Percentiles rank a stretch among this genome's conserved stretches.
Evolutionary conservation across 164 flowering plant species (phyloP).

Genomic region (Liquidambar formosana): DNA sequence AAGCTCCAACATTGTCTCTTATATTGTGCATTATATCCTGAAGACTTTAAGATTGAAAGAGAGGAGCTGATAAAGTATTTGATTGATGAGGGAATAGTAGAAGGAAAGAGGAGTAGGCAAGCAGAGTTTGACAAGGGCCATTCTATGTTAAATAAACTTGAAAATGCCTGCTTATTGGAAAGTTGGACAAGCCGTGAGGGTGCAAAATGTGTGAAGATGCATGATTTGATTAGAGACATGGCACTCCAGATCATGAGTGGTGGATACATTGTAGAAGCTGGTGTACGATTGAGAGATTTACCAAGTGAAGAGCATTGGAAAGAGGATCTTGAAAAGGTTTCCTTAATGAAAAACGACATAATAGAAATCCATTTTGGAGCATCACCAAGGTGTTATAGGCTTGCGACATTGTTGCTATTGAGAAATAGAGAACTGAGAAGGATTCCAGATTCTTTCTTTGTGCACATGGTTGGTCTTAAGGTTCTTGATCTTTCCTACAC

Average conservation of each 20-base stretch:
- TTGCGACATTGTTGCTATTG: constrained; percentile 25
- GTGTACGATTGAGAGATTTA: constrained; percentile 1
- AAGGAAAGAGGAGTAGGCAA: constrained; percentile 10
- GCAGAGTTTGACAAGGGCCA: constrained; percentile 23
- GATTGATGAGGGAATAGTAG: constrained; percentile 26
- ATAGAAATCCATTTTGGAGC: not conserved
- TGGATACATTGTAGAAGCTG: constrained; percentile 23
- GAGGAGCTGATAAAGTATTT: constrained; percentile 15
- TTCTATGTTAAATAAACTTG: constrained; percentile 20
- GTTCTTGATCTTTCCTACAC: constrained; percentile 21
- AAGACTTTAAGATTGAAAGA: constrained; percentile 9
- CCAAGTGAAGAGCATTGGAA: constrained; percentile 17
- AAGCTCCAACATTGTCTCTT: not conserved
- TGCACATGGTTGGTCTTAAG: constrained; percentile 15
- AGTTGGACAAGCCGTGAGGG: not conserved
- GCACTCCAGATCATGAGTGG: constrained; percentile 17
- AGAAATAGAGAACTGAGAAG: not conserved
- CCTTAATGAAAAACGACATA: constrained; percentile 11
- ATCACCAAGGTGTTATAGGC: constrained; percentile 17
- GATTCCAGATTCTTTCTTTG: constrained; percentile 23
- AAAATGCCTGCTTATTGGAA: constrained; percentile 21
- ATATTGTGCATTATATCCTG: constrained; percentile 17
- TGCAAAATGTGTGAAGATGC: constrained; percentile 31
- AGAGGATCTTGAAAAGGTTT: constrained; percentile 15
- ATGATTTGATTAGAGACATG: constrained; percentile 41